These are phyloP conservation scores for Laburnicola sp. DNA, from an alignment of 2,329 filamentous ascomycete species.

Conservation along the genomic window DNA sequence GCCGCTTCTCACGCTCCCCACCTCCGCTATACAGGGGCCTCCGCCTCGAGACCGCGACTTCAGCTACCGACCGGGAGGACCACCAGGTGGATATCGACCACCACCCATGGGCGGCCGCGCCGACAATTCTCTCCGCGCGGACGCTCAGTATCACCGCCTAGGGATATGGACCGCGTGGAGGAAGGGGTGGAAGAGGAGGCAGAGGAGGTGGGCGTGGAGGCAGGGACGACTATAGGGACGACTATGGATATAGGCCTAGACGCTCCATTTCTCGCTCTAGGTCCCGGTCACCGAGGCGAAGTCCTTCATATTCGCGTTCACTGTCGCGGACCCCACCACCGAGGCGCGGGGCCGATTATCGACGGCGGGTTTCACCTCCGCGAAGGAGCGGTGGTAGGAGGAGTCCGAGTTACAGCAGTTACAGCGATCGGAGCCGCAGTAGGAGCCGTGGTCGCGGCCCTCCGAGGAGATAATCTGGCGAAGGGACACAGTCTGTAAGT, in stretches of 20 bases:
- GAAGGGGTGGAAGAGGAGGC: conserved; percentile 36
- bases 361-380: conserved; percentile 48
- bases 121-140: conserved; percentile 44
- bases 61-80: conserved; percentile 42
- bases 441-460: conserved; percentile 44
- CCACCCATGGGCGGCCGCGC: conserved; percentile 40
- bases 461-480: conserved; percentile 26
- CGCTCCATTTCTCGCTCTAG: conserved; percentile 42
- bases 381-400: conserved; percentile 53
- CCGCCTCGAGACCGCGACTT: conserved; percentile 30
- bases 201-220: conserved; percentile 43
- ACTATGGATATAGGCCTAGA: conserved; percentile 27
- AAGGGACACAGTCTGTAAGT: too few species aligned
- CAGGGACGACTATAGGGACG: too few species aligned
- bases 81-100: conserved; percentile 41
- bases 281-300: conserved; percentile 49
- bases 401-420: conserved; percentile 65
- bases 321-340: conserved; percentile 39
- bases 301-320: conserved; percentile 46
- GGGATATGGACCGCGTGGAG: conserved; percentile 34
- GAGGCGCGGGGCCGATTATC: conserved; percentile 30
- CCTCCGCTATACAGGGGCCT: conserved; percentile 66
- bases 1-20: conserved; percentile 79
- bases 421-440: conserved; percentile 54
- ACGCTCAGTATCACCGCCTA: conserved; percentile 52